Conservation (phyloP, 1,139 yeast species). For the Scheffersomyces quercinus region DNA sequence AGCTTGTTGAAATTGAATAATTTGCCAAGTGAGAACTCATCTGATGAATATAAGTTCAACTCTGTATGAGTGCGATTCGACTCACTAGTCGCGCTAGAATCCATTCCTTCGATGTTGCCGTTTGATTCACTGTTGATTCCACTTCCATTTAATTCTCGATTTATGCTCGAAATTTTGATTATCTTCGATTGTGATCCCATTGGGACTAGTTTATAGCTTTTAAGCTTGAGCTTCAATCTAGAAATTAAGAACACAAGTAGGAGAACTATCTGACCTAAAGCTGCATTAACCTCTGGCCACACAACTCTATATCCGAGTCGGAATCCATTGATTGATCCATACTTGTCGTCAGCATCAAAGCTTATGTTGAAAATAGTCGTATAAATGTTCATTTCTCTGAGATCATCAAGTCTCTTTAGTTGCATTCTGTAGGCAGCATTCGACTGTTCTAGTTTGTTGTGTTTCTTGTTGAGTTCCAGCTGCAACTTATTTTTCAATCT, state of each 20-base stretch:
- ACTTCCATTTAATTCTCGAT: neutral
- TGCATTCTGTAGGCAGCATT: constrained; percentile 63
- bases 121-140: neutral
- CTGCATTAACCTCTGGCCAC: constrained; percentile 93
- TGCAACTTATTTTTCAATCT: constrained; percentile 53
- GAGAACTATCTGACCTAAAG: constrained; percentile 80
- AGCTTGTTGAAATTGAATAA: constrained; percentile 68
- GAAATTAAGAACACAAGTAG: constrained; percentile 65
- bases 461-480: constrained; percentile 47
- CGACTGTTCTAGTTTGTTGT: constrained; percentile 58
- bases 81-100: neutral
- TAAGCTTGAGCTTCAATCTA: constrained; percentile 55
- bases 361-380: constrained; percentile 81
- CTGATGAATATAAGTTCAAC: constrained; percentile 58
- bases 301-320: constrained; percentile 75
- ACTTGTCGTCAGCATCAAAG: constrained; percentile 62
- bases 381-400: constrained; percentile 77
- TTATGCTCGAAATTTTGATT: constrained; percentile 43
- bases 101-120: neutral
- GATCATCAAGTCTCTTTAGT: constrained; percentile 62
- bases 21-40: constrained; percentile 69
- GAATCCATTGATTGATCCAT: constrained; percentile 86
- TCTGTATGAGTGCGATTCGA: constrained; percentile 19
- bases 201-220: constrained; percentile 69
- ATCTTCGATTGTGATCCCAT: constrained; percentile 84